Base-by-base conservation (phyloP, 2,329 filamentous ascomycete species). In the Ophiocordyceps camponoti-leonardi region DNA sequence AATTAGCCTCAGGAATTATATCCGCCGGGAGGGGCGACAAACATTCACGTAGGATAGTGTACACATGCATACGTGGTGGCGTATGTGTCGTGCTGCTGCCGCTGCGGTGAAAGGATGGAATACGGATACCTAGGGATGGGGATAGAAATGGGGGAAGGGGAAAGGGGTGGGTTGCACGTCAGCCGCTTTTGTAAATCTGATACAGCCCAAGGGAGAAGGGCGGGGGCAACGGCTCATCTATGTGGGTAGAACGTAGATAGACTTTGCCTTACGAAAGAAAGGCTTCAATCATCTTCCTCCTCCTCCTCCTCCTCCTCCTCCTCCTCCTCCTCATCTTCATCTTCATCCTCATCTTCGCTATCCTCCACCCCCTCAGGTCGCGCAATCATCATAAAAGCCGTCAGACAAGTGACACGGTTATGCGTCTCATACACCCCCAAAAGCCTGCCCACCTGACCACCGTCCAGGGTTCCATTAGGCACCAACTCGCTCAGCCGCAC, bases 331-430 rank as follows among this genome's bases (percentile, higher is more conserved):
- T 62, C 60, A 0, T 64, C 66, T 12, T 65, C 68, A 30, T 63
- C 62, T 16, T 63, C 70, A 40, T 62, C 63, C 51, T 72, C 68
- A 42, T 67, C 67, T 46, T 77, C 76, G 55, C 70, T 75, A 18
- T 75, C 77, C 53, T 77, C 77, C 41, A 69, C 67, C 20, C 72
- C 73, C 39, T 79, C 77, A 16, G 76, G 73, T 42, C 72, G 68
- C 53, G 79, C 73, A 61, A 84, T 74, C 86, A 96, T 93, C 50
- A 85, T 68, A 66, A 94, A 96, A 20, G 82, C 82, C 54, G 78
- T 79, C 55, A 96, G 58, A 59, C 92, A 96, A 35, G 88, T 96
- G 52, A 96, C 87, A 47, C 92, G 72, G 59, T 90, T 88, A 42
- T 81, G 79, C 20, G 88, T 94, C 62, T 88, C 82, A 56, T 92